Evolutionary conservation across 2,329 filamentous ascomycete species (phyloP).

Genomic region (Corinectria fuckeliana): DNA sequence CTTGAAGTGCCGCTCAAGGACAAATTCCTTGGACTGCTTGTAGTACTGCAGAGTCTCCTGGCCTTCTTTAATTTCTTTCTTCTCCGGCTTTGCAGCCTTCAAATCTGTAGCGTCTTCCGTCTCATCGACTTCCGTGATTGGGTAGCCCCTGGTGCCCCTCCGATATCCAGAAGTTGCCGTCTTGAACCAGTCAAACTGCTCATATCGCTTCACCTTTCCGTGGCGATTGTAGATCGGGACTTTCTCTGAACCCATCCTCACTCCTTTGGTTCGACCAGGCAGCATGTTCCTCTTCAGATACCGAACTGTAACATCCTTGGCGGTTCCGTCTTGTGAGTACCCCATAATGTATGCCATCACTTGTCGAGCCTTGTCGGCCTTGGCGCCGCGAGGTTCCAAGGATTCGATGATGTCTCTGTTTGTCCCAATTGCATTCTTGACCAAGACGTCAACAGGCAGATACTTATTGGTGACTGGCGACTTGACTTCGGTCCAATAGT

Average conservation of each 20-base stretch:
- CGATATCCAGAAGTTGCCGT: slow-evolving; percentile 77
- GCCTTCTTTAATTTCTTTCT: slow-evolving; percentile 75
- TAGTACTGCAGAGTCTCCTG: slow-evolving; percentile 87
- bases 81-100: slow-evolving; percentile 73
- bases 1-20: slow-evolving; percentile 84
- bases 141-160: slow-evolving; percentile 54
- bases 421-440: slow-evolving; percentile 72
- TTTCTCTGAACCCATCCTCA: slow-evolving; percentile 79
- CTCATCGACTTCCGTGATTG: slow-evolving; percentile 75
- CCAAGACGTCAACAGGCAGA: slow-evolving; percentile 77
- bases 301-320: slow-evolving; percentile 92
- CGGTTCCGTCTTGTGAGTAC: slow-evolving; percentile 82
- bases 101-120: slow-evolving; percentile 81
- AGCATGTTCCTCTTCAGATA: slow-evolving; percentile 84
- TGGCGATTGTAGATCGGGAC: slow-evolving; percentile 78
- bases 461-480: slow-evolving; percentile 83
- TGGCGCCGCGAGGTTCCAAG: slow-evolving; percentile 82
- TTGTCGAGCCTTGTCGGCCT: slow-evolving; percentile 86
- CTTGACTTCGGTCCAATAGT: slow-evolving; percentile 92
- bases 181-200: slow-evolving; percentile 89
- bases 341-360: slow-evolving; percentile 89
- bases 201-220: slow-evolving; percentile 78
- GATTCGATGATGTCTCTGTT: slow-evolving; percentile 74
- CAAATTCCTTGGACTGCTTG: slow-evolving; percentile 84
- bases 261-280: slow-evolving; percentile 89